phyloP scores from a whole-genome alignment of 73 alveolate species.

The Paraurostyla sp. region DNA sequence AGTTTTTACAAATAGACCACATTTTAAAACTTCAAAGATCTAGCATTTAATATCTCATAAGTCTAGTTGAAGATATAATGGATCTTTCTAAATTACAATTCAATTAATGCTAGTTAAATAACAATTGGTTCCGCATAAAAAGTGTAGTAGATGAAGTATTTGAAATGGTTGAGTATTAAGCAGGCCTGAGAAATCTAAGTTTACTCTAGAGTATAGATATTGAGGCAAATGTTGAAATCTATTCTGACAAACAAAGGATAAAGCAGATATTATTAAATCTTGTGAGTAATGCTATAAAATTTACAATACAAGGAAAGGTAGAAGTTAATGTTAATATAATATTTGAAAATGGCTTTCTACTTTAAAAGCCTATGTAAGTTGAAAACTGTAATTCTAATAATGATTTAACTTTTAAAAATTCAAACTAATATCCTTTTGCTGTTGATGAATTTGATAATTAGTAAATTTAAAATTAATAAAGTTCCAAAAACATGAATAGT shows the following conservation, averaged over 20 bases:
- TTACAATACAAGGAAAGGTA: slow-evolving; percentile 25
- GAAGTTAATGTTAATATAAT: neutral
- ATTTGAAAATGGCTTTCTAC: neutral
- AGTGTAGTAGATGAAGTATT: slow-evolving; percentile 4
- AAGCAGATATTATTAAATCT: slow-evolving; percentile 16
- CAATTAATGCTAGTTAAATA: neutral
- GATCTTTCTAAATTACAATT: slow-evolving; percentile 36
- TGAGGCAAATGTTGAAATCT: neutral
- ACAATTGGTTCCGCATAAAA: neutral
- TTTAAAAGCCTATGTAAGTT: neutral
- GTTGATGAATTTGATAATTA: neutral
- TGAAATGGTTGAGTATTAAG: neutral
- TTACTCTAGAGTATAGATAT: neutral
- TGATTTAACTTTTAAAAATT: neutral
- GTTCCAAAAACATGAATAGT: neutral
- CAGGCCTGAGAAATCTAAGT: neutral
- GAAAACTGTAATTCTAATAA: neutral
- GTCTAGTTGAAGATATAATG: slow-evolving; percentile 33
- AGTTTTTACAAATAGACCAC: neutral
- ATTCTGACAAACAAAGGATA: slow-evolving; percentile 2
- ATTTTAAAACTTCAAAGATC: neutral
- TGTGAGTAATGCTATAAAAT: slow-evolving; percentile 29
- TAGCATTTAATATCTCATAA: slow-evolving; percentile 9
- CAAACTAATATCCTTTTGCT: neutral
- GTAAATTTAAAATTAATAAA: neutral